A percentile compares a stretch with the other conserved stretches of the same genome.
Conservation (phyloP, 495 filamentous ascomycete species). For the Penicillium salamii region DNA sequence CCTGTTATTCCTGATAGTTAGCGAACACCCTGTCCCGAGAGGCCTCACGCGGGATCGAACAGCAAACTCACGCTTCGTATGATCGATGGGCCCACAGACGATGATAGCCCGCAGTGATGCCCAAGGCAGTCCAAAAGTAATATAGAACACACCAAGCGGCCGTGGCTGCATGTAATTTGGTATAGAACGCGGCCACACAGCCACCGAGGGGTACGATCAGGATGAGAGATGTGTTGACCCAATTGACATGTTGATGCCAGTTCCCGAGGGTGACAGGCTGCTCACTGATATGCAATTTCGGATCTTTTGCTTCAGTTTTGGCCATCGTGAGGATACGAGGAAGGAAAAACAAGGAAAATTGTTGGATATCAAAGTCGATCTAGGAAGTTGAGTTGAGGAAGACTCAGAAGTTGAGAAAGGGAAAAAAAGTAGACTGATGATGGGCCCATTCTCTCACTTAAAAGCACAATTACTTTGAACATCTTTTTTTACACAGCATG, state of each 20-base stretch:
- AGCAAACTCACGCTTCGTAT: conserved; percentile 42
- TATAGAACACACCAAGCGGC: conserved; percentile 72
- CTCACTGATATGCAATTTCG: conserved; percentile 43
- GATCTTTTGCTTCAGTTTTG: background rate
- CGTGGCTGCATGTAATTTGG: conserved; percentile 63
- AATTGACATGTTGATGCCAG: conserved; percentile 92
- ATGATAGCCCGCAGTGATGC: conserved; percentile 72
- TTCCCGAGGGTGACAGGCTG: conserved; percentile 70
- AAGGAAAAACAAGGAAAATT: background rate
- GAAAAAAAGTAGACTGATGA: background rate
- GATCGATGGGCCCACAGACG: conserved; percentile 86
- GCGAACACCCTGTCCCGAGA: background rate
- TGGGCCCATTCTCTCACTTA: background rate
- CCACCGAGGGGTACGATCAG: conserved; percentile 73
- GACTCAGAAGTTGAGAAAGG: background rate
- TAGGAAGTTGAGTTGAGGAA: background rate
- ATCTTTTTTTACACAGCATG: background rate
- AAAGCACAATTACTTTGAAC: too few relatives aligned
- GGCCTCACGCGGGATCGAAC: background rate
- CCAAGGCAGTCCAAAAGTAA: conserved; percentile 82
- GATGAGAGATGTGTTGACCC: conserved; percentile 80
- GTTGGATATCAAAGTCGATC: background rate
- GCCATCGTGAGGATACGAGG: conserved; percentile 1
- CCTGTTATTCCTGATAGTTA: conserved; percentile 46
- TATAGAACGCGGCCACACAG: conserved; percentile 68